Conservation (phyloP, 768 basidiomycete species). For the Kwoniella botswanensis region DNA sequence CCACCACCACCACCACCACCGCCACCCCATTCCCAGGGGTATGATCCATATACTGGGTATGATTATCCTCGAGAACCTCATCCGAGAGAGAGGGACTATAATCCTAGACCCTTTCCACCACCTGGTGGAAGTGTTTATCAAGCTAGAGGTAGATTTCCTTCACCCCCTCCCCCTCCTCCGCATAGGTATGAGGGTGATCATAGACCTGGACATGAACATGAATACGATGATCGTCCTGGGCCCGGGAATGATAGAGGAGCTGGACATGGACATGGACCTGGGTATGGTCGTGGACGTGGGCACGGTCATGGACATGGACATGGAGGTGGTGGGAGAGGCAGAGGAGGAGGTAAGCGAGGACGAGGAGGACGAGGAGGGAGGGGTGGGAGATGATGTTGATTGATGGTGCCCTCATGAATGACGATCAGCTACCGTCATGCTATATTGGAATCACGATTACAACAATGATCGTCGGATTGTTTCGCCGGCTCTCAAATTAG, state of each 20-base stretch:
- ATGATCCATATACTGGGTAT: conserved; percentile 1
- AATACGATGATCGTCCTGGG: not conserved
- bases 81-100: conserved; percentile 4
- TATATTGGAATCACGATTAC: too few species aligned
- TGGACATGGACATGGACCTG: not conserved
- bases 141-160: not conserved
- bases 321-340: not conserved
- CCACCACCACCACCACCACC: conserved; percentile 1
- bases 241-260: not conserved
- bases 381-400: not conserved
- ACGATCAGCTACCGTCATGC: not conserved
- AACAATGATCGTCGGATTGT: too few species aligned
- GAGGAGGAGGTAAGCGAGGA: conserved; percentile 2
- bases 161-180: not conserved
- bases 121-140: not conserved
- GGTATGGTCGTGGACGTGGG: not conserved
- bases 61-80: conserved; percentile 1
- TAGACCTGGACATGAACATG: not conserved
- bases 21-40: not conserved
- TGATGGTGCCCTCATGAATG: not conserved
- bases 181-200: not conserved
- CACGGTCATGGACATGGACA: not conserved
- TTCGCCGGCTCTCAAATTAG: too few species aligned
- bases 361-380: not conserved
- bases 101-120: not conserved